Base-by-base conservation (phyloP, 2,329 filamentous ascomycete species). In the Penicillium sp. region DNA sequence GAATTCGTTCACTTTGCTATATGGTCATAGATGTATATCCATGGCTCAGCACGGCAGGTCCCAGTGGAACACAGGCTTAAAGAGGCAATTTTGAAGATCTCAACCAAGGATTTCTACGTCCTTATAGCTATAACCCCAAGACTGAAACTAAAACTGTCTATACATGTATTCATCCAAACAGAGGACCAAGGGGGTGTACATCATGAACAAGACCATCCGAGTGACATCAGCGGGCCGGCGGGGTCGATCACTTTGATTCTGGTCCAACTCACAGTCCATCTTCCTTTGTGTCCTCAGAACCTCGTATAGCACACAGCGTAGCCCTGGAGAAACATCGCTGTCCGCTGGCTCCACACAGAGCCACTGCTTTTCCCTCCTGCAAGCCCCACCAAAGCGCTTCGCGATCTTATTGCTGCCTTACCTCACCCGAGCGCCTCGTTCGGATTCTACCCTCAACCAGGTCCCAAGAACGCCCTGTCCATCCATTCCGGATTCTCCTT, bases 181-280 rank as follows among this genome's bases (percentile, higher is more conserved):
- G 18, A 18, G 18, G 18, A 18, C 18, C 18, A 18, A 18, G 18
- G 18, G 18, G 18, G 18, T 18, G 18, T 18, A 18, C 18, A 18
- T 18, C 18, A 18, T 18, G 18, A 18, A 18, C 18, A 18, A 18
- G 29, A 34, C 31, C 31, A 34, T 34, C 10, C 11, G 31, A 45
- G 43, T 56, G 54, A 56, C 54, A 56, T 56, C 50, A 56, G 50
- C 31, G 27, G 29, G 46, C 18, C 46, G 5, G 51, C 50, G 51
- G 50, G 50, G 50, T 45, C 40, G 40, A 50, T 53, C 45, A 43
- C 22, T 42, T 21, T 53, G 32, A 16, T 49, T 43, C 42, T 49
- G 10, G 24, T 27, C 24, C 24, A 27, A 27, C 5, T 34, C 39
- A 50, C 24, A 44, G 24, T 4, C 24, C 24, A 8, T 27, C 24